phyloP scores from a whole-genome alignment of 2,329 filamentous ascomycete genomes.

The Trichoderma breve region DNA sequence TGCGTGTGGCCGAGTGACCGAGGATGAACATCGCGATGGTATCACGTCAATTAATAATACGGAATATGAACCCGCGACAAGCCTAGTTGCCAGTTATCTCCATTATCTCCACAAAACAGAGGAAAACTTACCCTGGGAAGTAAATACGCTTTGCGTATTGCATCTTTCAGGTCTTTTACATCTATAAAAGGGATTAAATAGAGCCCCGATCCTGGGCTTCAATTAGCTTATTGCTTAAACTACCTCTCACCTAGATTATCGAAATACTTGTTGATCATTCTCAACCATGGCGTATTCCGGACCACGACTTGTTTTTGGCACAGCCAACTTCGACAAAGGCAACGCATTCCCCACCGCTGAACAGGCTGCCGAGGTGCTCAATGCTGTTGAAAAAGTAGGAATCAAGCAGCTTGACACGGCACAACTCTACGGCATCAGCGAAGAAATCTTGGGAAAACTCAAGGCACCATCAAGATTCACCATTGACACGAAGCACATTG shows the following conservation, averaged over 20 bases:
- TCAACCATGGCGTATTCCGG: neutral
- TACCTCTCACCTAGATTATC: neutral
- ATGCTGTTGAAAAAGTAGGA: neutral
- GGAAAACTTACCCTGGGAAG: neutral
- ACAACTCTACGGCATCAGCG: slow-evolving; percentile 1
- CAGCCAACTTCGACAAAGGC: neutral
- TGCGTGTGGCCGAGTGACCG: neutral
- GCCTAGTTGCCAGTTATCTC: neutral
- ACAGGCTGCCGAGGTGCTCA: neutral
- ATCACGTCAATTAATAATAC: neutral
- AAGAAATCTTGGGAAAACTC: neutral
- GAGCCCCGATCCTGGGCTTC: neutral
- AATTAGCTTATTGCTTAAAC: neutral
- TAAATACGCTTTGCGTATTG: neutral
- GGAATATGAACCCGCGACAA: neutral
- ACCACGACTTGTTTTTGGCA: neutral
- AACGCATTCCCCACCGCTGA: neutral
- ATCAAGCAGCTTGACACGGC: slow-evolving; percentile 14
- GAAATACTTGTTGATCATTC: neutral
- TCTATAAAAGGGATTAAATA: neutral
- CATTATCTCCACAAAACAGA: neutral
- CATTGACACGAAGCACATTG: slow-evolving; percentile 14
- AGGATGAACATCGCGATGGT: neutral
- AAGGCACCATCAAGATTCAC: neutral
- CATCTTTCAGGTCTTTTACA: neutral